phyloP scores from a whole-genome alignment of 2,329 filamentous ascomycete species.

The Penicillium thymicola region DNA sequence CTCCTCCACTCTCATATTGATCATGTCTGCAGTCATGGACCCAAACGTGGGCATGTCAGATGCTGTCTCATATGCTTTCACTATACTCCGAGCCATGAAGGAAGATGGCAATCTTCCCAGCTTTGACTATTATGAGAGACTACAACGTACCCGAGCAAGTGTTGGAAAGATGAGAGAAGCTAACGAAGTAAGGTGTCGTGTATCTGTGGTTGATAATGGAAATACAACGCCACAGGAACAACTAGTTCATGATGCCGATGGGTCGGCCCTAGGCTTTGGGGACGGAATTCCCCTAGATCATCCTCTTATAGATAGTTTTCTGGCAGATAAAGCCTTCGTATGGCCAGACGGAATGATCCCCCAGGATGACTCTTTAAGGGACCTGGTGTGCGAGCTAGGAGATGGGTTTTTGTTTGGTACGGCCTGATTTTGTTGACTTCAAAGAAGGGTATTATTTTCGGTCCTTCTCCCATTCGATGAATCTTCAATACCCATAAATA shows the following conservation, averaged over 20 bases:
- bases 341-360: constrained; percentile 11
- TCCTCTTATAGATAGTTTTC: constrained; percentile 16
- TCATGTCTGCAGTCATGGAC: constrained; percentile 19
- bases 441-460: neutral
- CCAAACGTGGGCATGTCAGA: constrained; percentile 16
- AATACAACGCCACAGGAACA: neutral
- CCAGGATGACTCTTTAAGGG: constrained; percentile 8
- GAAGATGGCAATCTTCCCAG: constrained; percentile 23
- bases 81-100: constrained; percentile 19
- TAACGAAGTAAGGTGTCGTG: neutral
- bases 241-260: neutral
- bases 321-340: constrained; percentile 8
- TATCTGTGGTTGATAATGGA: neutral
- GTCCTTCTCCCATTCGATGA: neutral
- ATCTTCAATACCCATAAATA: neutral
- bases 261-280: neutral
- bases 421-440: neutral
- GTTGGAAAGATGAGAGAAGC: constrained; percentile 14
- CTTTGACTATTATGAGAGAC: constrained; percentile 19
- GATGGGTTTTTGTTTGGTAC: constrained; percentile 8
- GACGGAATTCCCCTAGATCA: constrained; percentile 11
- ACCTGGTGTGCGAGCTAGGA: constrained; percentile 11
- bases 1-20: constrained; percentile 22
- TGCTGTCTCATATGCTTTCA: constrained; percentile 18
- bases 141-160: constrained; percentile 12